A percentile compares a stretch with the other conserved stretches of the same genome.
Conservation (phyloP, 2,329 filamentous ascomycete genomes). For the Cytospora leucostoma region DNA sequence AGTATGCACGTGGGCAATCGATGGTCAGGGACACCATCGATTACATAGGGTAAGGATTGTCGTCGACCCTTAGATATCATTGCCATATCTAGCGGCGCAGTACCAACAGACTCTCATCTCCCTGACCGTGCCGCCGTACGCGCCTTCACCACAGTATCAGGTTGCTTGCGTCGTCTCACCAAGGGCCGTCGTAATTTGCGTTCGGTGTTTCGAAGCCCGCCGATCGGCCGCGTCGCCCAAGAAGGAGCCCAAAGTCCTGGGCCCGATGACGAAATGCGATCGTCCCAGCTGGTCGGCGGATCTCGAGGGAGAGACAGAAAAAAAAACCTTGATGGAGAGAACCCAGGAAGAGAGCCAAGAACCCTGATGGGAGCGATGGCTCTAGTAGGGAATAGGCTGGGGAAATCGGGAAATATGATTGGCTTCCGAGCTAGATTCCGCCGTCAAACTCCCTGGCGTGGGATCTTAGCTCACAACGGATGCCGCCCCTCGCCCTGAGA, state of each 20-base stretch:
- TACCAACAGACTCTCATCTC: background rate
- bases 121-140: background rate
- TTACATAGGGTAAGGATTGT: background rate
- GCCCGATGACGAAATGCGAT: background rate
- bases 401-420: background rate
- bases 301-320: background rate
- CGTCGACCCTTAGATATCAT: background rate
- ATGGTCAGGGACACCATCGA: background rate
- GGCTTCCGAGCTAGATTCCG: background rate
- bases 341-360: background rate
- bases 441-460: background rate
- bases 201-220: background rate
- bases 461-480: no score
- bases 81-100: background rate
- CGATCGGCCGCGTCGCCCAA: background rate
- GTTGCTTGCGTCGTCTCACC: background rate
- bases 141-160: background rate
- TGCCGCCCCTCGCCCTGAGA: no score
- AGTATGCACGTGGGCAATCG: background rate
- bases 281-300: background rate
- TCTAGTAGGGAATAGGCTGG: background rate
- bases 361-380: background rate
- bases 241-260: background rate
- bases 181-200: background rate
- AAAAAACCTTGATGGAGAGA: background rate